Base-by-base conservation (phyloP, 2,329 filamentous ascomycete genomes). In the Penicillium sp. region DNA sequence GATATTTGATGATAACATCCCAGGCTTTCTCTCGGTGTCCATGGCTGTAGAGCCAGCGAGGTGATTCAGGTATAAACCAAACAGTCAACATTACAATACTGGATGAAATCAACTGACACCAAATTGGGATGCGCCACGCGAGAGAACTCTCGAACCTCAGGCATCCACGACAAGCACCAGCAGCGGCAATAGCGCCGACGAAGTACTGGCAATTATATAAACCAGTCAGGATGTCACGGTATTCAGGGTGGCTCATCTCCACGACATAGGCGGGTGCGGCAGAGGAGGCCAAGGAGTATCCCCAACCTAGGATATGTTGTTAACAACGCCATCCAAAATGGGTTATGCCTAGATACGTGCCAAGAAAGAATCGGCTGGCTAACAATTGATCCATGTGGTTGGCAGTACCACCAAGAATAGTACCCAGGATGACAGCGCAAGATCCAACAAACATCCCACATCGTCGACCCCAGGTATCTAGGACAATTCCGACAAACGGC, bases 101-200 rank as follows among this genome's bases (percentile, higher is more conserved):
- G 32, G 70, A 72, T 23, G 77, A 71, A 8, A 75, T 72, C 20
- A 76, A 67, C 61, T 84, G 81, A 2, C 81, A 67, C 61, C 82
- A 74, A 7, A 84, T 77, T 1, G 85, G 85, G 13, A 84, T 77
- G n/a, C 80, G 72, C 85, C 85, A 88, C 0, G 82, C 78, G 32
- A 15, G 34, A 3, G 37, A 36, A 15, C 24, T 30, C 5, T 26
- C 15, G 34, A 42, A 46, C 3, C 24, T 15, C 17, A 51, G n/a
- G 13, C 59, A 60, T 71, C 81, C 84, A 47, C 82, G 80, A 3
- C 81, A 76, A 2, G 78, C 76, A 68, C 81, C 82, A 7, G 75
- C 76, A 2, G 83, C 80, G 5, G 83, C 72, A 41, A 85, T 84
- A 2, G 67, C 64, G 13, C 70, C 84, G 12, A 76, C 68, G 55